Evolutionary conservation across 352 stramenopile genomes (phyloP), one percentile per base, ranked within the genome.

Genomic region (Aphanomyces euteiches): DNA sequence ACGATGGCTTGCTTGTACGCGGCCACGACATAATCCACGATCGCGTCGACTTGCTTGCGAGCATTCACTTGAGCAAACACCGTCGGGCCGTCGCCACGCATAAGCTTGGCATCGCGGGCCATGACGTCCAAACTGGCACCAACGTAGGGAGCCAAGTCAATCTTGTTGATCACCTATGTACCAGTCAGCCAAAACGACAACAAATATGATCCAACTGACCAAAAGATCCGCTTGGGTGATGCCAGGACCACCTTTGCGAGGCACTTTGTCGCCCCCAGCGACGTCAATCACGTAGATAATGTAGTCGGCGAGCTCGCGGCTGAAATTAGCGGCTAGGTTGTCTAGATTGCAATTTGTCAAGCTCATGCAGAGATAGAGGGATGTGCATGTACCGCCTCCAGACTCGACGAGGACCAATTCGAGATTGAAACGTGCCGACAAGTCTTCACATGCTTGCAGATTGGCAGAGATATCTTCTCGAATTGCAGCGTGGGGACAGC

Each of bases 231-330:
- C 95, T 77, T 99, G 96, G 2, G 96, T 99, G 75, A 99, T 98
- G 36, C 96, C 96, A 1, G 96, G 97, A 47, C 97, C 97, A 63
- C 97, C 97, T 78, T 99, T 99, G 67, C 97, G 89, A 34, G 97
- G 97, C 63, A 99, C 90, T 77, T 99, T 99, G 77, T 99, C 96
- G 21, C 97, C 97, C 34, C 96, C 96, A 17, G 96, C 95, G 37
- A 99, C 96, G 79, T 99, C 97, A 77, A 99, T 99, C 13, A 99
- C 97, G 78, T 99, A 99, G 68, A 99, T 92, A 43, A 98, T 99
- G 74, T 96, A 98, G 83, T 99, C 97, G 5, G 96, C 97, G 13
- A 99, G 81, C 80, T 99, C 97, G 43, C 85, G 81, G 58, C 89
- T 98, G 77, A 98, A 99, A 79, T 98, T 98, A 56, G 97, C 97